These are phyloP conservation scores for Aspergillus ruber DNA, from an alignment of 2,329 filamentous ascomycete genomes.

Conservation along the genomic window DNA sequence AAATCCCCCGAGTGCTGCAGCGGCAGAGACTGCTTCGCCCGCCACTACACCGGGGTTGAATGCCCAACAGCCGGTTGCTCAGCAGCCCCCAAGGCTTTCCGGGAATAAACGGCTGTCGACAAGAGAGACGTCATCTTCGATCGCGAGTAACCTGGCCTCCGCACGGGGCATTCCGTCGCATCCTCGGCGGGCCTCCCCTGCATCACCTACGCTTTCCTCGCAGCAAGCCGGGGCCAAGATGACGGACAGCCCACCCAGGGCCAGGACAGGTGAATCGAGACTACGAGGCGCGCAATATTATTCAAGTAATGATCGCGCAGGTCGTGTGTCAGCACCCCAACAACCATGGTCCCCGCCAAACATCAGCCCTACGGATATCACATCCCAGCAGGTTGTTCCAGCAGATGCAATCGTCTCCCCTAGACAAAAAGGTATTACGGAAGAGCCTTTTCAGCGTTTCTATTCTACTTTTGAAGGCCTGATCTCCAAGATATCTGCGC, in stretches of 20 bases:
- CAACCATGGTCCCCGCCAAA: slow-evolving; percentile 31
- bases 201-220: slow-evolving; percentile 65
- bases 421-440: slow-evolving; percentile 30
- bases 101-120: slow-evolving; percentile 43
- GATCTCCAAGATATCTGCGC: slow-evolving; percentile 81
- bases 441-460: slow-evolving; percentile 83
- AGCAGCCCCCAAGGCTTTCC: slow-evolving; percentile 33
- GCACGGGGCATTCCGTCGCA: slow-evolving; percentile 66
- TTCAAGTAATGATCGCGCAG: slow-evolving; percentile 18
- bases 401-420: slow-evolving; percentile 22
- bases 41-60: slow-evolving; percentile 6
- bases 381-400: slow-evolving; percentile 26
- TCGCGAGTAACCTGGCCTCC: slow-evolving; percentile 80
- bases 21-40: slow-evolving; percentile 9
- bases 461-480: slow-evolving; percentile 87
- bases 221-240: slow-evolving; percentile 67
- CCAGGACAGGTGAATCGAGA: slow-evolving; percentile 25
- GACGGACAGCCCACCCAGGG: slow-evolving; percentile 48
- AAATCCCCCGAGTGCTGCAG: slow-evolving; percentile 32
- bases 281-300: slow-evolving; percentile 14
- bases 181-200: slow-evolving; percentile 55
- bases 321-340: slow-evolving; percentile 18
- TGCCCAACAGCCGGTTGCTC: slow-evolving; percentile 11
- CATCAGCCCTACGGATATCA: slow-evolving; percentile 28
- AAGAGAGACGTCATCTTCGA: slow-evolving; percentile 67